Evolutionary conservation across 1,139 yeast genomes (phyloP), one percentile per base, ranked within the genome.

Genomic region (Suhomyces panamericanus): DNA sequence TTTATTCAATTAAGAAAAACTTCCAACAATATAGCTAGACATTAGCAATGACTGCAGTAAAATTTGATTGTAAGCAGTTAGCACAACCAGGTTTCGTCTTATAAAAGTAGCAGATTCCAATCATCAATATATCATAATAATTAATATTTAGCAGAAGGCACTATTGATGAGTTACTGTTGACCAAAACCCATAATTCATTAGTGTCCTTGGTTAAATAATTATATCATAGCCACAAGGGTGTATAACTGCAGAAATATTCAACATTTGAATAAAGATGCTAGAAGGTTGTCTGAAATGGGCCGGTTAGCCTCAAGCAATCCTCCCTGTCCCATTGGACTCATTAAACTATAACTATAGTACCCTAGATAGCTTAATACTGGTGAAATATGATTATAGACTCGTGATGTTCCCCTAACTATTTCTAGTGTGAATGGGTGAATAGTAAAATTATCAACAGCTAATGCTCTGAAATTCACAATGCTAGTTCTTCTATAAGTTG

Each of bases 301-400:
- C 24, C 24, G 2, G 24, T 20, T 20, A 20, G 24, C 24, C 24
- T 20, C 9, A 20, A 20, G 9, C 8, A 20, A 20, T 20, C 4
- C 24, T 20, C 29, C 4, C 5, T 8, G n/a, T 6, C 29, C 5
- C 29, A 26, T 26, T 4, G 26, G 29, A 14, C 36, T 24, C 14
- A 34, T 24, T 22, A 34, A 20, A 34, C 36, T 34, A 34, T 22
- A 20, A 24, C 36, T 34, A 33, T 22, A 27, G 36, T 33, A 33
- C 36, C 36, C 36, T 34, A 34, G 36, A 34, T 34, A 34, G 14
- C 26, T 14, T 27, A 24, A 34, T 26, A 26, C 29, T 12, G 3
- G n/a, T 26, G n/a, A 26, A 10, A 10, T 26, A 10, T 20, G 24
- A 20, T 26, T 26, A 26, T 26, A 26, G 29, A 26, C 29, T 10